Base-by-base conservation (phyloP, 2,329 filamentous ascomycete genomes). In the Dactylellina sp. region DNA sequence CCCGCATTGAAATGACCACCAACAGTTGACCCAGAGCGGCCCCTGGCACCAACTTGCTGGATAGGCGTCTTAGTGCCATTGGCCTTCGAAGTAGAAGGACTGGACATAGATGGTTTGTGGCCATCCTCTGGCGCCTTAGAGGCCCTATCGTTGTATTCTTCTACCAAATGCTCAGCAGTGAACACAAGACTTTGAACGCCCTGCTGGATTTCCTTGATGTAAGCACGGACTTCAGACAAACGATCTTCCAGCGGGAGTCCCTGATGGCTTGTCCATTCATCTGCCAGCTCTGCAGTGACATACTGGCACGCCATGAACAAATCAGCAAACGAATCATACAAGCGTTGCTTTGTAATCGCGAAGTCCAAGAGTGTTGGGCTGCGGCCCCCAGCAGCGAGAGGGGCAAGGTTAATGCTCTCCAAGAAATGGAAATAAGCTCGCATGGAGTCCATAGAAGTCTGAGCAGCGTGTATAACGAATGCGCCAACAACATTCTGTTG, bases 241-340 rank as follows among this genome's bases (percentile, higher is more conserved):
- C 95, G 89, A 77, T 92, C 92, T 79, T 97, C 94, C 28, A 99
- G 84, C 6, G 93, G 91, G 80, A 96, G 92, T 1, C 93, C 92
- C 46, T 93, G 89, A n/a, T 93, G 85, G 80, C 97, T 93, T 2
- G 93, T 88, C 95, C 95, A 99, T 82, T 99, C 95, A 80, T 99
- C 95, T 7, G 90, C 91, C 46, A 99, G 82, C 4, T 95, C 95
- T 7, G 92, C 92, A 4, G 93, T 91, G n/a, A 98, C 90, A 22
- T 91, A 89, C 81, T 99, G 95, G 79, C 93, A 97, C 70, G 90
- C 89, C 55, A 97, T 83, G 2, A 98, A 83, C 25, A 99, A 86
- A 80, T 98, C 95, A 7, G 93, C 93, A 63, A 97, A 90, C 71
- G 93, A 91, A 81, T 98, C 95, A 81, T 98, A 98, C 16, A 96